These are phyloP conservation scores for Geotrichum carabidarum DNA, from an alignment of 1,139 yeast species.

Conservation along the genomic window DNA sequence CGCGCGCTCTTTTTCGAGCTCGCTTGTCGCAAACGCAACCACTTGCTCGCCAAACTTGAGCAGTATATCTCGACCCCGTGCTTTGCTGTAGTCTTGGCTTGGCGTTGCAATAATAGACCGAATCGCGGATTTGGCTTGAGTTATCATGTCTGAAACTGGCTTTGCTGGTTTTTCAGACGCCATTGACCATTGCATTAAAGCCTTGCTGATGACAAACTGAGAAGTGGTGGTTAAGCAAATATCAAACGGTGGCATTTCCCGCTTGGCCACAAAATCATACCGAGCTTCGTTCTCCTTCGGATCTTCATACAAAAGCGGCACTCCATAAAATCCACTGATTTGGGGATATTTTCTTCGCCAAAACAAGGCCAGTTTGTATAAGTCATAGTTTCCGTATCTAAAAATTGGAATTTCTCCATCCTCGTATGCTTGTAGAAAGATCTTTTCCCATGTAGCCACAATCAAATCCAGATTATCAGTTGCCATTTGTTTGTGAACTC, in stretches of 20 bases:
- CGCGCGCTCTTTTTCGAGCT: slow-evolving; percentile 52
- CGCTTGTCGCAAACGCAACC: slow-evolving; percentile 49
- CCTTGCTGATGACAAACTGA: slow-evolving; percentile 12
- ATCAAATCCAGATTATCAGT: slow-evolving; percentile 49
- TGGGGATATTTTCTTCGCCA: slow-evolving; percentile 52
- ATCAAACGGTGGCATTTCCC: slow-evolving; percentile 24
- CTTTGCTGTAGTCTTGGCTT: slow-evolving; percentile 44
- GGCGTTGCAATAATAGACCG: slow-evolving; percentile 62
- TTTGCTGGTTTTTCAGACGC: slow-evolving; percentile 22
- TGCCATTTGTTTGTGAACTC: slow-evolving; percentile 53
- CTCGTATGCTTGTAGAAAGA: slow-evolving; percentile 50
- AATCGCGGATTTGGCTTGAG: slow-evolving; percentile 34
- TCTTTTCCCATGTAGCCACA: slow-evolving; percentile 53
- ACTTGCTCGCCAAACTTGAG: slow-evolving; percentile 42
- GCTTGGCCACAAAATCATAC: slow-evolving; percentile 5
- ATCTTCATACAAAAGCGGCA: slow-evolving; percentile 38
- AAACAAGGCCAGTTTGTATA: slow-evolving; percentile 46
- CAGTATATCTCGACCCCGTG: slow-evolving; percentile 44
- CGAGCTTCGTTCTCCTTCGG: slow-evolving; percentile 8
- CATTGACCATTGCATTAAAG: slow-evolving; percentile 19
- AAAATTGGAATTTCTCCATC: slow-evolving; percentile 43
- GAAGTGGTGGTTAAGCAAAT: slow-evolving; percentile 12
- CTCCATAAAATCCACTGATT: slow-evolving; percentile 30
- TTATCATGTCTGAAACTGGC: slow-evolving; percentile 23
- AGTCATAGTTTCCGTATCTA: slow-evolving; percentile 47